Base-by-base conservation (phyloP, 1,284 basidiomycete species). In the Ustilago crameri region DNA sequence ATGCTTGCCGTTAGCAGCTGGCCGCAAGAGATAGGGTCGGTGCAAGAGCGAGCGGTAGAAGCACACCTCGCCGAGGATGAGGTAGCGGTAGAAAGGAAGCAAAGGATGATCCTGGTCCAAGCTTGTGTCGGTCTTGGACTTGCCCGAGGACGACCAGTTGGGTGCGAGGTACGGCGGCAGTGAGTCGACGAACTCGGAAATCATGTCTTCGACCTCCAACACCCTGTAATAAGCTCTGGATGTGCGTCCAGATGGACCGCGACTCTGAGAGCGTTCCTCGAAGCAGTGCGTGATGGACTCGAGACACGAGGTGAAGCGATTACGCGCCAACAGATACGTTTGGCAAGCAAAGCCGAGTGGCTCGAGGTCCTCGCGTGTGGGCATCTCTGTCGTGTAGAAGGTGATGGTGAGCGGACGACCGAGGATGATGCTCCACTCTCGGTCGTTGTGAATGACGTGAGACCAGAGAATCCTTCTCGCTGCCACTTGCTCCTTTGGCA, bases 391-490 rank as follows among this genome's bases (percentile, higher is more conserved):
- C 14, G 66, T 65, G 49, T 50, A 55, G 34, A 74, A 69, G 1
- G 71, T 69, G 41, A 74, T 69, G 17, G 71, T 69, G 9, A 74
- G 49, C 7, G 71, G 71, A 15, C 71, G 53, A 9, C 71, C 71
- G 5, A 74, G 52, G 34, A 74, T 65, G 55, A 74, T 64, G 47
- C 57, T 62, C 71, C 71, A 74, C 24, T 74, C 71, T 20, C 71
- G 61, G 35, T 74, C 71, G 42, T 69, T 74, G 51, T 74, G 71
- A 10, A 74, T 63, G n/a, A 74, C 71, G 37, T 74, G 71, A 30
- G 57, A 65, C 71, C 71, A 74, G 5, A 74, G 47, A 20, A 68
- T 69, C 24, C 66, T 44, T 22, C 71, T 20, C 3, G 61, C 61
- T 5, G 71, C 60, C 17, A 73, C 65, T 24, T 73, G 64, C 48